A percentile compares a stretch with the other conserved stretches of the same genome.
Conservation (phyloP, 257 asterid genomes). For the Capsicum pubescens region DNA sequence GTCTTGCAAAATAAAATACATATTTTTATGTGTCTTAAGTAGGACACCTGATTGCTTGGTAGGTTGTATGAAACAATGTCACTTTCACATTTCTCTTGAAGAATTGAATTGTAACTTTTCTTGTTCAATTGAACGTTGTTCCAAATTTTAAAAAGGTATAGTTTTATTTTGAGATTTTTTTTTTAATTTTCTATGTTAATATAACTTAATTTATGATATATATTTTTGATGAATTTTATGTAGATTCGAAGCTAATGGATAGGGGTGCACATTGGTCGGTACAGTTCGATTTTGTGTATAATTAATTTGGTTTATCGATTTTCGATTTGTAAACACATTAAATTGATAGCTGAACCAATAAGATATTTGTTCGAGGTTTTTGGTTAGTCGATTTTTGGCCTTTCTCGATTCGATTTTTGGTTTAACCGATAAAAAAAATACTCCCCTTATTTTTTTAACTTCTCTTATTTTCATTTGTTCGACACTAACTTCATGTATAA, state of each 20-base stretch:
- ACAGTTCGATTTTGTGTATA: no score
- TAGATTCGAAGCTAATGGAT: not conserved
- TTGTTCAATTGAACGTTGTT: not conserved
- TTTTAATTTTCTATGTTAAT: not conserved
- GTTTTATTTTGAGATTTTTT: not conserved
- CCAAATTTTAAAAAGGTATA: not conserved
- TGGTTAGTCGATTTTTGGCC: no score
- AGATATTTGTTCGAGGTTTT: no score
- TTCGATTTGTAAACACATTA: no score
- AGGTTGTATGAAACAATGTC: not conserved
- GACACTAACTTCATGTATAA: no score
- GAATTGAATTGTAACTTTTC: not conserved
- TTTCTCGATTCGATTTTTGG: no score
- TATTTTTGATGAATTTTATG: not conserved
- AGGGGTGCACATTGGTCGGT: no score
- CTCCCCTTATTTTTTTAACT: no score
- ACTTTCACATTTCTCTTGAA: not conserved
- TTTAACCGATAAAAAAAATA: no score
- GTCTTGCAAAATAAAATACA: not conserved
- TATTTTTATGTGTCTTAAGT: not conserved
- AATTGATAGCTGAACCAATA: no score
- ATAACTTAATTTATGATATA: not conserved
- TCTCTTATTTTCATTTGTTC: no score
- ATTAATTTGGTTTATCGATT: no score
- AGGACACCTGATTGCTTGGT: fast-evolving